These are phyloP conservation scores for Trichoderma aggressivum DNA, from an alignment of 2,329 filamentous ascomycete species.

Conservation along the genomic window DNA sequence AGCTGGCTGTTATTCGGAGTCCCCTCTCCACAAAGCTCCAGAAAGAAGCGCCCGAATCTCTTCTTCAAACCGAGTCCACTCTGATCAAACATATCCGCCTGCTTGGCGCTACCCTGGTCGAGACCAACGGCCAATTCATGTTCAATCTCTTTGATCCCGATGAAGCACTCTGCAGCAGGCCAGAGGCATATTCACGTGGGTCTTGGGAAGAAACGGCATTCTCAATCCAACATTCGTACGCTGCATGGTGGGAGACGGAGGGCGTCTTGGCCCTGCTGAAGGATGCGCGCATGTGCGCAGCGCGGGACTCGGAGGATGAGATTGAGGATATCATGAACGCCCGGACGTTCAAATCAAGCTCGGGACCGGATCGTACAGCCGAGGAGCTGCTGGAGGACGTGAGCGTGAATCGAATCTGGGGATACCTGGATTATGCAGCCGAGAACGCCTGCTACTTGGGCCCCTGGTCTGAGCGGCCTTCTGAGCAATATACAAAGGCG, in stretches of 20 bases:
- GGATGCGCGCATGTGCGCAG: neutral
- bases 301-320: neutral
- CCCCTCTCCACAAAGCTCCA: neutral
- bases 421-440: neutral
- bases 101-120: neutral
- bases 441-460: neutral
- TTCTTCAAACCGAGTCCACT: neutral
- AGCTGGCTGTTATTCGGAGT: neutral
- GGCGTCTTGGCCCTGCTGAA: neutral
- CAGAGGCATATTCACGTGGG: neutral
- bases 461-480: neutral
- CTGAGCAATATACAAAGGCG: neutral
- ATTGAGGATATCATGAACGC: neutral
- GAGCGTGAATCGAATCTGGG: neutral
- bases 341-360: neutral
- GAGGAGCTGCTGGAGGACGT: neutral
- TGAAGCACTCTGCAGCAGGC: neutral
- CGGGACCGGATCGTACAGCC: neutral
- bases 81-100: neutral
- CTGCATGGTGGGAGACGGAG: neutral
- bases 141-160: neutral
- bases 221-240: neutral
- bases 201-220: neutral
- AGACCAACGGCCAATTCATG: neutral
- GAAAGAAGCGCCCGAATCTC: neutral